Evolutionary conservation across 306 rosid genomes (phyloP).

Genomic region (Cicer chorassanicum): DNA sequence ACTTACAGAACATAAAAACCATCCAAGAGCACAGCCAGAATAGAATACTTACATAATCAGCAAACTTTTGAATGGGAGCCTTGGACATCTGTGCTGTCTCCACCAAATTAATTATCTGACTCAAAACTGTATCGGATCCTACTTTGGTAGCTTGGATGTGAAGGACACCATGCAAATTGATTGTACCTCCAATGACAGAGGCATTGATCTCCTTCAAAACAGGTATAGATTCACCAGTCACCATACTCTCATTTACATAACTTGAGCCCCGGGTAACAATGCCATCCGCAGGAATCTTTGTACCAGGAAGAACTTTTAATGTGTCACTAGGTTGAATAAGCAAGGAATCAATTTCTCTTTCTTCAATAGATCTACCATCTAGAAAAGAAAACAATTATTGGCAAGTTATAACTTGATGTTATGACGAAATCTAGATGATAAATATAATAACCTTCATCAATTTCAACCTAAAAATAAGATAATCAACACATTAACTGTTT

Average conservation of each 20-base stretch:
- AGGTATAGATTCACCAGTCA: constrained; percentile 91
- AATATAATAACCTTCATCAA: constrained; percentile 34
- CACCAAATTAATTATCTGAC: constrained; percentile 95
- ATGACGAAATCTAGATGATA: constrained; percentile 36
- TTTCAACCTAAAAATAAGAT: constrained; percentile 29
- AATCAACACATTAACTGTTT: constrained; percentile 25
- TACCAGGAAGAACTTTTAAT: constrained; percentile 92
- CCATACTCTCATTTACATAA: constrained; percentile 95
- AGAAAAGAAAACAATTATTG: constrained; percentile 37
- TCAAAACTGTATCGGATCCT: constrained; percentile 91
- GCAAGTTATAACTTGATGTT: constrained; percentile 26
- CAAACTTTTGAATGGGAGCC: constrained; percentile 99
- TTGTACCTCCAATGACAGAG: constrained; percentile 87
- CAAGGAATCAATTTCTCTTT: constrained; percentile 91
- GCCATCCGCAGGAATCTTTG: constrained; percentile 95
- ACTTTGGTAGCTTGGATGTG: constrained; percentile 82
- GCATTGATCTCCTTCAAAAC: constrained; percentile 77
- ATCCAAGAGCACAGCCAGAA: constrained; percentile 23
- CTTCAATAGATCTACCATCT: constrained; percentile 73
- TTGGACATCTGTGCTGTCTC: constrained; percentile 99
- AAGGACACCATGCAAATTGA: constrained; percentile 87
- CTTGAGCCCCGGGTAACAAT: constrained; percentile 88
- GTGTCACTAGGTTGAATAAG: constrained; percentile 86
- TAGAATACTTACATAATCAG: constrained; percentile 86
- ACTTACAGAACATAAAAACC: constrained; percentile 11